Percentiles rank a stretch among this genome's conserved stretches.
These are phyloP conservation scores for Chytriomyces sp. DNA, from an alignment of 192 early-diverging fungal species.

Conservation along the genomic window DNA sequence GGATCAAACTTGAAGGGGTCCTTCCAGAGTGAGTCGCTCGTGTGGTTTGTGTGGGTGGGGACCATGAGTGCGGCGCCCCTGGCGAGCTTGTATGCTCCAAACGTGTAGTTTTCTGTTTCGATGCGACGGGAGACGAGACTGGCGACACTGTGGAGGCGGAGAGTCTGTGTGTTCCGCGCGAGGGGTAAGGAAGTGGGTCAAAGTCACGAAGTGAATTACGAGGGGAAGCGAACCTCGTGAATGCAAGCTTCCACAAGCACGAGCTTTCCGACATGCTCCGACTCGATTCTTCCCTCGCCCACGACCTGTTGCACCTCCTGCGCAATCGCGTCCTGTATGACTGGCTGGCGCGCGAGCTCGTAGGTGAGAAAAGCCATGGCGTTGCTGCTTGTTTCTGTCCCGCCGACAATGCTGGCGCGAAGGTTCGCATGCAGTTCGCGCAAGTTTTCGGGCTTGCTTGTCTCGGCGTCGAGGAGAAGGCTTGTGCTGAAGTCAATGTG, in stretches of 20 bases:
- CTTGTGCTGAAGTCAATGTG: background rate
- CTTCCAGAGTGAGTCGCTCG: background rate
- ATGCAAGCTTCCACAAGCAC: background rate
- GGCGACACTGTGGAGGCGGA: background rate
- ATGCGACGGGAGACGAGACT: background rate
- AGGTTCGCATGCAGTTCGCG: background rate
- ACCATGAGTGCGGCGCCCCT: background rate
- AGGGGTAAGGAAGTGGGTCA: background rate
- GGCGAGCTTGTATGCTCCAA: background rate
- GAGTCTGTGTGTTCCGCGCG: too few relatives aligned
- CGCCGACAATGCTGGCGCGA: background rate
- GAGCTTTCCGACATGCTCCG: background rate
- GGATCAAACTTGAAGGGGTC: constrained; percentile 5
- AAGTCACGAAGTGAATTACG: background rate
- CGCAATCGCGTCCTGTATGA: background rate
- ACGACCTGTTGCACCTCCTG: background rate
- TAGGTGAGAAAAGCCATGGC: constrained; percentile 8
- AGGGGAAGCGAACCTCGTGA: background rate
- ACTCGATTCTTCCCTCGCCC: background rate
- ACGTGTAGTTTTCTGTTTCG: background rate
- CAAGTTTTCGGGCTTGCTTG: background rate
- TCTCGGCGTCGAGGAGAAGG: background rate
- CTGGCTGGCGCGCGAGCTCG: constrained; percentile 8
- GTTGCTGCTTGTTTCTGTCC: constrained; percentile 11
- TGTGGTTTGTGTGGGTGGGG: background rate